Percentiles rank a stretch among this genome's conserved stretches.
Evolutionary conservation across 495 filamentous ascomycete genomes (phyloP).

Genomic region (Lepidopterella palustris): DNA sequence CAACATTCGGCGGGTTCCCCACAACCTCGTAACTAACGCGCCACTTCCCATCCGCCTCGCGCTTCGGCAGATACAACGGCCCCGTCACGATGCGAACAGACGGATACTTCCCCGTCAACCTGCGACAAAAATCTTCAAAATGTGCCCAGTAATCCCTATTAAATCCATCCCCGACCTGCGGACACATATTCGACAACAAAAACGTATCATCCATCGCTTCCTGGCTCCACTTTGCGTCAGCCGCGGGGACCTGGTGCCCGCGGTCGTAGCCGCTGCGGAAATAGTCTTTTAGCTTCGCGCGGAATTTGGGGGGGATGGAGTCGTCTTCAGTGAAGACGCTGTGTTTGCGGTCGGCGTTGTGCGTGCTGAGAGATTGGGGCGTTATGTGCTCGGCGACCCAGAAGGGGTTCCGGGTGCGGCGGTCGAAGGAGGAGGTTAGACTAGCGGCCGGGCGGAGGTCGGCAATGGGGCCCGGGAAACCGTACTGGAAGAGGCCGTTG

Average conservation of each 20-base stretch:
- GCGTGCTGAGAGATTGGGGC: constrained; percentile 65
- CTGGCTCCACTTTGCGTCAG: constrained; percentile 94
- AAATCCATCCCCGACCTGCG: constrained; percentile 95
- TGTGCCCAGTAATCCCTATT: constrained; percentile 99
- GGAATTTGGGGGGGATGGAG: constrained; percentile 74
- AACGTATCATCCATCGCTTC: constrained; percentile 92
- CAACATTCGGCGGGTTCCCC: constrained; percentile 84
- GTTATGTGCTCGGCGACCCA: constrained; percentile 99
- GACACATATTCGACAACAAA: constrained; percentile 89
- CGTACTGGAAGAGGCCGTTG: constrained; percentile 87
- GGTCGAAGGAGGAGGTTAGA: constrained; percentile 81
- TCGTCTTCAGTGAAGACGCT: constrained; percentile 76
- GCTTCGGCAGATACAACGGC: constrained; percentile 81
- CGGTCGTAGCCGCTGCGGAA: constrained; percentile 76
- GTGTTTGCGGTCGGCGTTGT: constrained; percentile 77
- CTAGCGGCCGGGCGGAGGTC: constrained; percentile 71
- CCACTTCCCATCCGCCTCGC: constrained; percentile 84
- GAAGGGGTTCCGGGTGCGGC: constrained; percentile 81
- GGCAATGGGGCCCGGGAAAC: constrained; percentile 84
- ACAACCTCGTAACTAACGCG: constrained; percentile 96
- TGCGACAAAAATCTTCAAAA: constrained; percentile 92
- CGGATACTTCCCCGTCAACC: constrained; percentile 74
- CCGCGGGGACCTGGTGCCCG: constrained; percentile 82
- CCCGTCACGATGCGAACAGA: constrained; percentile 88
- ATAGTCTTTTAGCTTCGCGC: constrained; percentile 86